Evolutionary conservation across 129 eudicot genomes (phyloP), one percentile per base, ranked within the genome.

Genomic region (Saposhnikovia divaricata): DNA sequence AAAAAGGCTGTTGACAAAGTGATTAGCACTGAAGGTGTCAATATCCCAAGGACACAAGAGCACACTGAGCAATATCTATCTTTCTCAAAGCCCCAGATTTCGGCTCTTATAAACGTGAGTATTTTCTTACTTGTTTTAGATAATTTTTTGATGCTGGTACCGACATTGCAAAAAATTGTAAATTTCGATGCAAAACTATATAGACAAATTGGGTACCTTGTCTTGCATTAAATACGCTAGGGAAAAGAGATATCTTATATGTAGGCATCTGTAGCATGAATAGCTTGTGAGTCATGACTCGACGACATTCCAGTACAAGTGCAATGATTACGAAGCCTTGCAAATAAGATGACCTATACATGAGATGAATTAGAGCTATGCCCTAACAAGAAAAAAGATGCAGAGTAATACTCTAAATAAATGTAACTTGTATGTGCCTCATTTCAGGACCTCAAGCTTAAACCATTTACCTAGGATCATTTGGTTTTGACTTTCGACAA

Each of bases 1-100:
- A 93, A 93, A 80, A 93, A 89, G 85, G 94, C 84, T 77, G 91
- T 91, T 51, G 93, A 88, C 48, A 91, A 93, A 83, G 86, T 93
- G 44, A 85, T 88, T 12, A 82, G 87, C 70, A 55, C 93, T 47
- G 69, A 82, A 68, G 86, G 82, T 19, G 86, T 55, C 78, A 92
- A 88, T 50, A 80, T 89, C 78, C 97, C 98, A 27, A 87, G 77
- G 76, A 88, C 93, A 27, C 91, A 85, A 81, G 87, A 87, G 34
- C 88, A 87, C 80, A 81, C 87, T 51, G 90, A 88, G 48, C 90
- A 88, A 21, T 93, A 93, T 82, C 82, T 93, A 61, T 40, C 96
- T 3, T 79, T 48, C 82, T 85, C 91, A 37, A 87, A 89, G 78
- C 83, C 86, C 69, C 88, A 89, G 74, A 87, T 93, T 78, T 68